These are phyloP conservation scores for Candolleomyces eurysporus DNA, from an alignment of 768 basidiomycete species.

Conservation along the genomic window DNA sequence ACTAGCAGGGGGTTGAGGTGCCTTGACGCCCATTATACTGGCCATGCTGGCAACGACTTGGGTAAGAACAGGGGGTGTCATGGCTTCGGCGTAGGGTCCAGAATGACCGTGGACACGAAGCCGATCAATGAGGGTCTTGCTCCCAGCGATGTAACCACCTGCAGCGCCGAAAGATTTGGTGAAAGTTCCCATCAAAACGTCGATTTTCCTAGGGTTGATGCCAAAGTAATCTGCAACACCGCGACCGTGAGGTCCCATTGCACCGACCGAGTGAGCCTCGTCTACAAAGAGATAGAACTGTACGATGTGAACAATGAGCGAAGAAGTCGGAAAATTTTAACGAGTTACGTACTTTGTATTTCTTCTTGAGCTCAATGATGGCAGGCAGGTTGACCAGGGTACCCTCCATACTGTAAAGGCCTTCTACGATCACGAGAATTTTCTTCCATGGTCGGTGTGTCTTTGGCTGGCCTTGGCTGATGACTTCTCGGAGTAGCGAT, in stretches of 20 bases:
- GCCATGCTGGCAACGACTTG: constrained; percentile 93
- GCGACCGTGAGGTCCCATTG: constrained; percentile 90
- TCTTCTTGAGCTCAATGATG: constrained; percentile 83
- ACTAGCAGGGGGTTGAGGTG: constrained; percentile 28
- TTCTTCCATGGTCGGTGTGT: constrained; percentile 99
- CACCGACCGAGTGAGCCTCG: constrained; percentile 97
- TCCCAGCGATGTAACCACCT: constrained; percentile 92
- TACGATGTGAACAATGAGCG: background rate
- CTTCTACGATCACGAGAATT: constrained; percentile 92
- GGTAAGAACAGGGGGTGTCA: constrained; percentile 86
- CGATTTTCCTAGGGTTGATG: constrained; percentile 77
- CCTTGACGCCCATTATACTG: constrained; percentile 87
- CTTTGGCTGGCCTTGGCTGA: constrained; percentile 96
- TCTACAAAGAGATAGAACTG: constrained; percentile 97
- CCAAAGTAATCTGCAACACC: constrained; percentile 95
- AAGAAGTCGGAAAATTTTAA: background rate
- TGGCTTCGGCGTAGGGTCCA: constrained; percentile 84
- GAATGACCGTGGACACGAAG: constrained; percentile 82
- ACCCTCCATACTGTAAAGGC: constrained; percentile 99
- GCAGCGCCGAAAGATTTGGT: constrained; percentile 94
- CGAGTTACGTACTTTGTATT: constrained; percentile 76
- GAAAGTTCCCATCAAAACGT: constrained; percentile 98
- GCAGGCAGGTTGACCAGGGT: constrained; percentile 82
- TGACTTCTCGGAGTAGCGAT: constrained; percentile 77
- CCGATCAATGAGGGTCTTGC: constrained; percentile 73